phyloP scores from a whole-genome alignment of 1,284 basidiomycete species.

The Mycena citricolor region DNA sequence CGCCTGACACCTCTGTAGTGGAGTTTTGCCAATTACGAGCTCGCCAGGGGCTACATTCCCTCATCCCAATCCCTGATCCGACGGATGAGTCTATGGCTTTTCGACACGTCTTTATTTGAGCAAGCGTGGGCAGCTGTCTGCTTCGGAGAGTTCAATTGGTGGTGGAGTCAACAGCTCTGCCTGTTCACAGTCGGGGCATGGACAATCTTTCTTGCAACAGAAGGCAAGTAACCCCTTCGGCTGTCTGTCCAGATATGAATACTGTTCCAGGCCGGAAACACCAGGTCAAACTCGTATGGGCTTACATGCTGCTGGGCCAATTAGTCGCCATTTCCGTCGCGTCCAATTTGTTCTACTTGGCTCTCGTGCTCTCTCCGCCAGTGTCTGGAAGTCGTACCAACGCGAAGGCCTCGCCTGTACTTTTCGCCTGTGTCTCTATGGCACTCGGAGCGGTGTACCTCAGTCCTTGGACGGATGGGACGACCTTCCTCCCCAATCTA shows the following conservation, averaged over 20 bases:
- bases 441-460: constrained; percentile 49
- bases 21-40: constrained; percentile 52
- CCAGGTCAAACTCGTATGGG: constrained; percentile 57
- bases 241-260: background rate
- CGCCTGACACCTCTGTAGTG: constrained; percentile 40
- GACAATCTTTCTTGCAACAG: constrained; percentile 55
- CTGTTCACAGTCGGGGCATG: constrained; percentile 66
- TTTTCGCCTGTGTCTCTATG: constrained; percentile 48
- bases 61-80: constrained; percentile 25
- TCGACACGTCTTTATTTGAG: constrained; percentile 61
- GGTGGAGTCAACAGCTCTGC: constrained; percentile 76
- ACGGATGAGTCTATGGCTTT: constrained; percentile 58
- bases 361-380: constrained; percentile 44
- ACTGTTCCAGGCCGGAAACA: constrained; percentile 39
- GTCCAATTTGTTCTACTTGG: constrained; percentile 63
- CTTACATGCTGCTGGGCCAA: constrained; percentile 76
- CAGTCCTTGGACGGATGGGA: constrained; percentile 50
- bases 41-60: constrained; percentile 12
- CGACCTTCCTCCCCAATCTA: constrained; percentile 59
- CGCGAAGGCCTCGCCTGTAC: constrained; percentile 26
- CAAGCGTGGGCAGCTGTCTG: constrained; percentile 46
- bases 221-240: constrained; percentile 44
- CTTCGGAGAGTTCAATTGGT: constrained; percentile 55
- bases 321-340: constrained; percentile 73
- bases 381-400: constrained; percentile 12